Evolutionary conservation across 2,329 filamentous ascomycete species (phyloP), one percentile per base, ranked within the genome.

Genomic region (Aspergillus arachidicola): DNA sequence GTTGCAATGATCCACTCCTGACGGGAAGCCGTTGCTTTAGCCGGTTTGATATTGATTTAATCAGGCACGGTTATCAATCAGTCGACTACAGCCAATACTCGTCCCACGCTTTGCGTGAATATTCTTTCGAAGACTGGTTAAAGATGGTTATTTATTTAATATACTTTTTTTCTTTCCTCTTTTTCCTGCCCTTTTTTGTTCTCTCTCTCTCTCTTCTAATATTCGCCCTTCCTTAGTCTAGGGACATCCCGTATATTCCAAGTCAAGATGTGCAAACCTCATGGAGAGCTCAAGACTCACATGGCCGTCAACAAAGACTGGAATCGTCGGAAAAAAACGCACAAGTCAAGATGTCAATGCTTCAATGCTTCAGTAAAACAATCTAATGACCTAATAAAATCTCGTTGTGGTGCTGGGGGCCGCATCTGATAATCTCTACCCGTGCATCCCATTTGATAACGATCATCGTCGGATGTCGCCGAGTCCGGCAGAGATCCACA

Each of bases 391-490:
- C 30, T 36, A 34, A 54, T 54, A 21, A 34, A 53, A 32, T 53
- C 26, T 21, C 12, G 45, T 28, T 5, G 34, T 53, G 21, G 14
- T 53, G 50, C 50, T n/a, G 50, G 23, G 34, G 56, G 43, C 48
- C 50, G 21, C 57, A 59, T 59, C 57, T 38, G 45, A 51, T 48
- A 34, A 48, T 50, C 28, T 19, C 43, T 48, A 45, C 28, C 43
- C 41, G 34, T 12, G 45, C 28, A 30, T 55, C 14, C 16, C 28
- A 54, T 53, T 53, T 58, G 19, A 58, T 58, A 41, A 59, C 45
- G 57, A 59, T 59, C 34, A 30, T 51, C 57, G 48, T n/a, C 57
- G 45, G 57, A 51, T 51, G 48, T 41, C 45, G 57, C 32, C 43
- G 57, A 34, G 43, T n/a, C n/a, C 32, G 51, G 21, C 51, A 2